A percentile compares a stretch with the other conserved stretches of the same genome.
Conservation (phyloP, 2,329 filamentous ascomycete genomes). For the Xylariaceae sp. region DNA sequence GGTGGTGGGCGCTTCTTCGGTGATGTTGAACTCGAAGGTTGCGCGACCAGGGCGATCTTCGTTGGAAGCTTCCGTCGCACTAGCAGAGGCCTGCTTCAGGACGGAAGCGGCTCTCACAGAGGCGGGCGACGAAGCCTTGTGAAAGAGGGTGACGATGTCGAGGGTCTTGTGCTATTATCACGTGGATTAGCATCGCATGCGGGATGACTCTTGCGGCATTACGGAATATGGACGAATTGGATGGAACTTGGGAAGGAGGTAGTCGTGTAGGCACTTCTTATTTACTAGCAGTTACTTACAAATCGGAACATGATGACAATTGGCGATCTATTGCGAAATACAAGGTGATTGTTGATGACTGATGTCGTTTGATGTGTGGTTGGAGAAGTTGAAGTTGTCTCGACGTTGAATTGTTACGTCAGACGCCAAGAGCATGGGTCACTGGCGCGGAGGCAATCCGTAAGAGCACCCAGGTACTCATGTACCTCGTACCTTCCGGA, state of each 20-base stretch:
- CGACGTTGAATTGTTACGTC: slow-evolving; percentile 1
- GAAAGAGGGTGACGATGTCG: slow-evolving; percentile 95
- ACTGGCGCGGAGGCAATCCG: neutral
- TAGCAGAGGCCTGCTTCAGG: slow-evolving; percentile 74
- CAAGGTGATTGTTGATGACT: neutral
- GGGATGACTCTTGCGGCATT: no score
- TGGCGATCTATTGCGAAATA: neutral
- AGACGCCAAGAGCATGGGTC: neutral
- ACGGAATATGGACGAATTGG: no score
- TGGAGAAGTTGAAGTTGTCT: slow-evolving; percentile 1
- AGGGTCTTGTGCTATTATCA: slow-evolving; percentile 62
- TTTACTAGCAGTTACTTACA: slow-evolving; percentile 9
- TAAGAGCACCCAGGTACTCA: neutral
- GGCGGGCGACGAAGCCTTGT: slow-evolving; percentile 68
- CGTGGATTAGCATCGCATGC: slow-evolving; percentile 2
- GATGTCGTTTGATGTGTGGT: neutral
- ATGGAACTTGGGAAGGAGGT: neutral
- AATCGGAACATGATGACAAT: slow-evolving; percentile 21
- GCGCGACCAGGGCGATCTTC: slow-evolving; percentile 57
- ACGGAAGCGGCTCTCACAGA: slow-evolving; percentile 69
- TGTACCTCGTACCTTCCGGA: neutral
- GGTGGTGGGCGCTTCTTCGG: slow-evolving; percentile 70
- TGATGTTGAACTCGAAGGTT: slow-evolving; percentile 83
- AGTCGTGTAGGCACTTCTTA: neutral
- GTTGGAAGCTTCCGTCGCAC: slow-evolving; percentile 61